phyloP scores from a whole-genome alignment of 192 early-diverging fungal genomes.

The Podila clonocystis region DNA sequence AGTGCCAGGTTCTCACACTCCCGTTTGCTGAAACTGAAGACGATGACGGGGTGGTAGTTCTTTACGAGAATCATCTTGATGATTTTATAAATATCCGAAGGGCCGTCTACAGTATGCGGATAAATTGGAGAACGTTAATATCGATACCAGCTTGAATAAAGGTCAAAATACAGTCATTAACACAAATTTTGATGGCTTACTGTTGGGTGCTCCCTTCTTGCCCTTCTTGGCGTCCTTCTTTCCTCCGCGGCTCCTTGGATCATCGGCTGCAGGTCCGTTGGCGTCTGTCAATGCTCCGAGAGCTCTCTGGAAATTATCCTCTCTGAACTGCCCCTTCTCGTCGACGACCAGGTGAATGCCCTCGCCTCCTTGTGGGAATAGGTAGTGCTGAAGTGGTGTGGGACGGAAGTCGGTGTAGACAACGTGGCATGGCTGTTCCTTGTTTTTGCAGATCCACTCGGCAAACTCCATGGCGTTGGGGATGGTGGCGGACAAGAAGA shows the following conservation, averaged over 20 bases:
- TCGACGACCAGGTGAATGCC: conserved; percentile 97
- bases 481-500: conserved; percentile 98
- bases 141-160: background rate
- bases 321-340: conserved; percentile 93
- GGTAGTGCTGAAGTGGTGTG: conserved; percentile 96
- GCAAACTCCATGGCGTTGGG: conserved; percentile 99
- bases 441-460: conserved; percentile 96
- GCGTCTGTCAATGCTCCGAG: conserved; percentile 75
- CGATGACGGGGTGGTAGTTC: conserved; percentile 98
- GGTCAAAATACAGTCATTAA: background rate
- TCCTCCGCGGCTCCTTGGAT: conserved; percentile 54
- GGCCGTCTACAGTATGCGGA: conserved; percentile 39
- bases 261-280: conserved; percentile 63
- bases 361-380: conserved; percentile 91
- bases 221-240: conserved; percentile 68
- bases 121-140: background rate
- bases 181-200: conserved; percentile 7
- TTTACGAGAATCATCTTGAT: conserved; percentile 95
- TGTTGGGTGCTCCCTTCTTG: conserved; percentile 45
- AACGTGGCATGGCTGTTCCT: conserved; percentile 98
- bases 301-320: conserved; percentile 96
- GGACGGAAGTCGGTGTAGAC: conserved; percentile 98
- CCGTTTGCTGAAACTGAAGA: conserved; percentile 94
- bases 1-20: conserved; percentile 94
- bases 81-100: conserved; percentile 92